Percentiles rank a stretch among this genome's conserved stretches.
phyloP scores from a whole-genome alignment of 169 alveolate genomes.

The Besnoitia besnoiti region DNA sequence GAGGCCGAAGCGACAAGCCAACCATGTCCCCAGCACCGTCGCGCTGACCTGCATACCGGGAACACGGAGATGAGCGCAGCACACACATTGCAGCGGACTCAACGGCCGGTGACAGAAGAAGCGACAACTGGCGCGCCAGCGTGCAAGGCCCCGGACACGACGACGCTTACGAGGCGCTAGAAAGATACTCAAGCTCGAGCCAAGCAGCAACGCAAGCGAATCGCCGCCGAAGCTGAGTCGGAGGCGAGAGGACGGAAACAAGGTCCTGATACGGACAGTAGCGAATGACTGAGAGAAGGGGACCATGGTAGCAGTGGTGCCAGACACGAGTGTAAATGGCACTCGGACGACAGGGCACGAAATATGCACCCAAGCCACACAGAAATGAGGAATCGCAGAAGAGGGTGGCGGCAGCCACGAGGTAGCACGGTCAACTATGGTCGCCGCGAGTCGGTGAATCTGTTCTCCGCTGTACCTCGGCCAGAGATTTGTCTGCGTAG shows the following conservation, averaged over 20 bases:
- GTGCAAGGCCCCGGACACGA: no score
- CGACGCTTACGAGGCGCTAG: no score
- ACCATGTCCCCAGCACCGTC: constrained; percentile 2
- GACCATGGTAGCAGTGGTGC: no score
- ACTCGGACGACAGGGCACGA: background rate
- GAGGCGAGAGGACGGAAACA: no score
- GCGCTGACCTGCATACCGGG: constrained; percentile 11
- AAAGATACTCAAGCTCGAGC: no score
- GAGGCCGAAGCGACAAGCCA: constrained; percentile 7
- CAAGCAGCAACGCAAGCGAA: no score
- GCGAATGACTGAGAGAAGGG: no score
- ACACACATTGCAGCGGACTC: background rate
- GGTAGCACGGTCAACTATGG: background rate
- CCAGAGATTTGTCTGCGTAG: background rate
- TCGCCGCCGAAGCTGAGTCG: no score
- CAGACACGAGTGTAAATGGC: background rate
- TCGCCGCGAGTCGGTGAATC: no score
- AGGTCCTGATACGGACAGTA: no score
- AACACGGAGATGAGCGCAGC: background rate
- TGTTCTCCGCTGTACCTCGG: background rate
- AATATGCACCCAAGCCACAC: background rate
- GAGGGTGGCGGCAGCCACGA: background rate
- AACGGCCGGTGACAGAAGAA: no score
- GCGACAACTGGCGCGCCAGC: no score
- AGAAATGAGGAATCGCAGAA: background rate